Percentiles rank a stretch among this genome's conserved stretches.
These are phyloP conservation scores for Alternaria alternata DNA, from an alignment of 2,329 filamentous ascomycete genomes.

Conservation along the genomic window DNA sequence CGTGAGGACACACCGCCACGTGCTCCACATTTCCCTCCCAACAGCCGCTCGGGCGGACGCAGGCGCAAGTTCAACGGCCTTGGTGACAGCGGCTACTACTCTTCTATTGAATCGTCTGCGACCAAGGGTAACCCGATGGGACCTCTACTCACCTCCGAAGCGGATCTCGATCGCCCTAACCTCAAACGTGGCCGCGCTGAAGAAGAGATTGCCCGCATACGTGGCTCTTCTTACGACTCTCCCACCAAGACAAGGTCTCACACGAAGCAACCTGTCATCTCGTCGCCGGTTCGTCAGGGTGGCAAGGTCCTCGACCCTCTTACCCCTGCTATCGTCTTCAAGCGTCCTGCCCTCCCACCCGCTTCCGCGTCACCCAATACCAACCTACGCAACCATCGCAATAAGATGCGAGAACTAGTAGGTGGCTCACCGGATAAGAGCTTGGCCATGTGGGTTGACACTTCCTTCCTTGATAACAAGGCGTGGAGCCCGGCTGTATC, in stretches of 20 bases:
- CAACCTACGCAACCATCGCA: constrained; percentile 86
- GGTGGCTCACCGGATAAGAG: constrained; percentile 74
- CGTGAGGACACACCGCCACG: constrained; percentile 81
- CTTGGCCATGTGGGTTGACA: constrained; percentile 61
- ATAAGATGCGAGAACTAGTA: constrained; percentile 80
- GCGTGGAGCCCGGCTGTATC: constrained; percentile 72
- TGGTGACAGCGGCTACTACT: constrained; percentile 97
- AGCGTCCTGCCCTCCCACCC: constrained; percentile 69
- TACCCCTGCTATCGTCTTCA: constrained; percentile 85
- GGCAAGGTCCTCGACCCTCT: constrained; percentile 63
- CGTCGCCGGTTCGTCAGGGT: constrained; percentile 52
- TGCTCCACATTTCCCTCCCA: constrained; percentile 65
- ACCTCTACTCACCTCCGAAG: constrained; percentile 76
- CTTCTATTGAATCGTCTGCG: constrained; percentile 90
- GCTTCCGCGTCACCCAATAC: constrained; percentile 91
- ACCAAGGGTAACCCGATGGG: constrained; percentile 73
- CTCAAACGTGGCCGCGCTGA: constrained; percentile 92
- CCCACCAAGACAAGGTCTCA: constrained; percentile 74
- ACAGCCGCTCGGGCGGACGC: constrained; percentile 72
- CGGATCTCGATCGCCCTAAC: constrained; percentile 74
- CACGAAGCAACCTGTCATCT: constrained; percentile 57
- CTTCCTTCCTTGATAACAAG: constrained; percentile 54
- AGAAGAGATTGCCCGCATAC: constrained; percentile 91
- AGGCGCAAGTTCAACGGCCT: constrained; percentile 82
- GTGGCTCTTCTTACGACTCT: constrained; percentile 92